Evolutionary conservation across 2,329 filamentous ascomycete species (phyloP), one percentile per base, ranked within the genome.

Genomic region (Pseudogymnoascus sp.): DNA sequence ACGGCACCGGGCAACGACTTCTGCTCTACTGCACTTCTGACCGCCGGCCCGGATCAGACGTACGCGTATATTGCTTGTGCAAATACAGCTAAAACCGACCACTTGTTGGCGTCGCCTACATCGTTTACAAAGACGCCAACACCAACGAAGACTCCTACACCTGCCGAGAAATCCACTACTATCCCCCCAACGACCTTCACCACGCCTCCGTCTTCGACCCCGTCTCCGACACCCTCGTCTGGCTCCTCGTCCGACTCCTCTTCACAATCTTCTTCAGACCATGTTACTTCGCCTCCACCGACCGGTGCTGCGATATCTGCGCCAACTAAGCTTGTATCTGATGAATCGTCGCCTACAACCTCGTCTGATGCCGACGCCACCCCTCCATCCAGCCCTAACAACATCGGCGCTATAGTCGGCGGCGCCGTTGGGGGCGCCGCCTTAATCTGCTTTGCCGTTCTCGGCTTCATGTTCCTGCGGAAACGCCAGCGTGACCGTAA

Each of bases 1-100:
- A 64, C 64, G 10, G 60, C 62, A 1, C 66, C 70, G n/a, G 62
- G 47, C 1, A 31, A 57, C 2, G 44, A 69, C 2, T 76, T 70
- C 62, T 78, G 76, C 57, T 76, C 74, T 1, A 74, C 71, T 0
- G 73, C 72, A 1, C 67, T 76, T 17, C 62, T 78, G 28, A 72
- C 70, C 1, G 70, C 73, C n/a, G 69, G 71, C 5, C 50, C 50
- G 19, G 72, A 72, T 62, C 69, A 75, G 17, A 73, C 69, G 8
- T 77, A 76, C 44, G 71, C 72, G 0, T 76, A 77, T 36, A 70
- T 76, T 17, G 73, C 74, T 5, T 77, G 76, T 35, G 76, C 71
- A 21, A 26, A 19, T 6, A 50, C 60, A 17, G 26, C 59, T 40
- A 23, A 35, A 40, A 62, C 47, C 9, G 63, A 64, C 11, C 19